Evolutionary conservation across 1,284 basidiomycete species (phyloP).

Genomic region (Tetrapyrgos nigripes): DNA sequence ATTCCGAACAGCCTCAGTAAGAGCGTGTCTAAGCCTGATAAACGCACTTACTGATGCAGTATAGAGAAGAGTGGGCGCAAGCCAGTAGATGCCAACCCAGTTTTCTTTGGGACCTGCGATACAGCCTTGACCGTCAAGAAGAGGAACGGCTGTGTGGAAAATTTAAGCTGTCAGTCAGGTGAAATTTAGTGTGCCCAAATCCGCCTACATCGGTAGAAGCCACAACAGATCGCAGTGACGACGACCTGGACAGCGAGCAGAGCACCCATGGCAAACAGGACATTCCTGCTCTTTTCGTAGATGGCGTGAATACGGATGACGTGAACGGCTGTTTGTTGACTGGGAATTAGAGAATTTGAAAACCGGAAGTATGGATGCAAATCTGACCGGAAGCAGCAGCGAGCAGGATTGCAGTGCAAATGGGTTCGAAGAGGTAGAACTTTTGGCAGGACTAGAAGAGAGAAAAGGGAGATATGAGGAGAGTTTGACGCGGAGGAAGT

Average conservation of each 20-base stretch:
- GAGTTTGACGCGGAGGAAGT: background rate
- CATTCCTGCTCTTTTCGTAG: conserved; percentile 62
- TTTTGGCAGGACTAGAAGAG: conserved; percentile 57
- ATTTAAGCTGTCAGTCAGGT: conserved; percentile 2
- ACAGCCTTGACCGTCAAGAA: conserved; percentile 75
- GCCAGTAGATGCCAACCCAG: conserved; percentile 87
- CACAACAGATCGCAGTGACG: conserved; percentile 72
- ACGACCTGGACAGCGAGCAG: conserved; percentile 72
- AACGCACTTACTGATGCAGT: conserved; percentile 58
- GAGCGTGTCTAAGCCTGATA: background rate
- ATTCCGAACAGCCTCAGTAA: background rate
- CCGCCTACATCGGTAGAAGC: conserved; percentile 72
- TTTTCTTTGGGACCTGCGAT: conserved; percentile 78
- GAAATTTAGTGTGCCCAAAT: no score
- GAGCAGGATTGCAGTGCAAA: conserved; percentile 78
- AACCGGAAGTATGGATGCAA: conserved; percentile 3
- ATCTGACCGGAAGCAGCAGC: conserved; percentile 67
- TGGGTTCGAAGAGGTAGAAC: conserved; percentile 86
- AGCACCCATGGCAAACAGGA: conserved; percentile 60
- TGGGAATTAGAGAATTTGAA: background rate
- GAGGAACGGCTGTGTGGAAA: conserved; percentile 61
- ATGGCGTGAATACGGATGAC: conserved; percentile 80
- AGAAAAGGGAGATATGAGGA: conserved; percentile 12
- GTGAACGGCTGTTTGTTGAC: conserved; percentile 56
- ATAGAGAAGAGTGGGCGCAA: conserved; percentile 75